Conservation (phyloP, 2,329 filamentous ascomycete genomes). For the Fusarium burgessii region DNA sequence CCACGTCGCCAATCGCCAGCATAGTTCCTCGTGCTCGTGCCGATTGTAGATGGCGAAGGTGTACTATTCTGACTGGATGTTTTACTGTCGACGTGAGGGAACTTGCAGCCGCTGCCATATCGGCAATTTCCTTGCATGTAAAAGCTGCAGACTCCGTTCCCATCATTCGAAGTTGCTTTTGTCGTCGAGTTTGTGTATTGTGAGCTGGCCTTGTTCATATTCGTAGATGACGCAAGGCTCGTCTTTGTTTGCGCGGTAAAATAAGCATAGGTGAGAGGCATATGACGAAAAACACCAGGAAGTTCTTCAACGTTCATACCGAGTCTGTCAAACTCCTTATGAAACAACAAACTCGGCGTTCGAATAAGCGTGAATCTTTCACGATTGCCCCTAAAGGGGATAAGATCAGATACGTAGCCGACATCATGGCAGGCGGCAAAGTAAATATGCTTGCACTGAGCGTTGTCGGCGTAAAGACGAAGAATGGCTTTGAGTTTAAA, state of each 20-base stretch:
- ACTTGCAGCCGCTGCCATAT: conserved; percentile 40
- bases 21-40: conserved; percentile 15
- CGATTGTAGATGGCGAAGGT: conserved; percentile 15
- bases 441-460: conserved; percentile 73
- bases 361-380: conserved; percentile 68
- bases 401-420: conserved; percentile 64
- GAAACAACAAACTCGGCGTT: conserved; percentile 59
- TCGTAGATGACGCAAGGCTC: not conserved
- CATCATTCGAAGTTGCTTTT: conserved; percentile 16
- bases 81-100: conserved; percentile 29
- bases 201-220: not conserved
- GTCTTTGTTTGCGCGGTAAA: conserved; percentile 7
- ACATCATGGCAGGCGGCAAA: conserved; percentile 72
- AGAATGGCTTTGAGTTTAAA: conserved; percentile 67
- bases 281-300: conserved; percentile 63
- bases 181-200: conserved; percentile 4
- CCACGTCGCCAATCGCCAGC: conserved; percentile 12
- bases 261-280: conserved; percentile 45
- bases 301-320: conserved; percentile 64
- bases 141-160: conserved; percentile 30
- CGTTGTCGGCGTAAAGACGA: conserved; percentile 66
- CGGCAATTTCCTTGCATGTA: conserved; percentile 40
- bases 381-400: conserved; percentile 61
- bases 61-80: conserved; percentile 24
- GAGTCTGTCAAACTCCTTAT: conserved; percentile 64